Conservation (phyloP, 495 filamentous ascomycete genomes). For the Aspergillus cavernicola region DNA sequence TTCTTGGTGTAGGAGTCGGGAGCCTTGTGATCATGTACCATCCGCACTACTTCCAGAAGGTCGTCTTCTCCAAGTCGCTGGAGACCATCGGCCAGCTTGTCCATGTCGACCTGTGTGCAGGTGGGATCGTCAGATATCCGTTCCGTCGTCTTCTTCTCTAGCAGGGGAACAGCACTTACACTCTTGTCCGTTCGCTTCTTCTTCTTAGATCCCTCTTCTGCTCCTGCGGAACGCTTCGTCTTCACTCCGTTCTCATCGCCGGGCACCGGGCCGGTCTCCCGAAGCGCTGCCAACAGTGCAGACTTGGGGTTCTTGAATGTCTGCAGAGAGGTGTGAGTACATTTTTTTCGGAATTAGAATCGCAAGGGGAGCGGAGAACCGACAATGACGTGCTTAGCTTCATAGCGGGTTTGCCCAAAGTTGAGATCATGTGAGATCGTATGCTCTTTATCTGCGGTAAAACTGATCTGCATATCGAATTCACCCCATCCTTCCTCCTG, state of each 20-base stretch:
- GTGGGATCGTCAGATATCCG: background rate
- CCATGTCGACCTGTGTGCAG: slow-evolving; percentile 66
- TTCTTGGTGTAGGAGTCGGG: slow-evolving; percentile 93
- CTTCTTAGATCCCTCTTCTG: slow-evolving; percentile 65
- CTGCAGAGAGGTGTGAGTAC: slow-evolving; percentile 29
- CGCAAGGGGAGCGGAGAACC: slow-evolving; percentile 25
- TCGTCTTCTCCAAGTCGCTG: slow-evolving; percentile 82
- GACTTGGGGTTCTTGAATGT: slow-evolving; percentile 91
- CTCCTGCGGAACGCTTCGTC: slow-evolving; percentile 45
- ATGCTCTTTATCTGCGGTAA: slow-evolving; percentile 83
- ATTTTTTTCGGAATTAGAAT: too few relatives aligned
- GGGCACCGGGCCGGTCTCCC: slow-evolving; percentile 78
- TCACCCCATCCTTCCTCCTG: slow-evolving; percentile 97
- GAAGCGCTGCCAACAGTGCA: slow-evolving; percentile 66
- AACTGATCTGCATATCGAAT: slow-evolving; percentile 88
- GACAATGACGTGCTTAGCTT: slow-evolving; percentile 75
- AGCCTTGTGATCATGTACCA: slow-evolving; percentile 96
- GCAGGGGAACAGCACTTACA: slow-evolving; percentile 28
- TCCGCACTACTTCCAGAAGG: slow-evolving; percentile 88
- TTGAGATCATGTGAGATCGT: slow-evolving; percentile 85
- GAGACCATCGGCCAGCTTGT: slow-evolving; percentile 94
- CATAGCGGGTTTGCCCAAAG: slow-evolving; percentile 77
- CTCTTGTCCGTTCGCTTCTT: slow-evolving; percentile 70
- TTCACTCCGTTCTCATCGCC: slow-evolving; percentile 66
- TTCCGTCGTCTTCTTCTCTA: background rate